A percentile compares a stretch with the other conserved stretches of the same genome.
phyloP scores from a whole-genome alignment of 305 asterid species.

The Fraxinus platypoda region DNA sequence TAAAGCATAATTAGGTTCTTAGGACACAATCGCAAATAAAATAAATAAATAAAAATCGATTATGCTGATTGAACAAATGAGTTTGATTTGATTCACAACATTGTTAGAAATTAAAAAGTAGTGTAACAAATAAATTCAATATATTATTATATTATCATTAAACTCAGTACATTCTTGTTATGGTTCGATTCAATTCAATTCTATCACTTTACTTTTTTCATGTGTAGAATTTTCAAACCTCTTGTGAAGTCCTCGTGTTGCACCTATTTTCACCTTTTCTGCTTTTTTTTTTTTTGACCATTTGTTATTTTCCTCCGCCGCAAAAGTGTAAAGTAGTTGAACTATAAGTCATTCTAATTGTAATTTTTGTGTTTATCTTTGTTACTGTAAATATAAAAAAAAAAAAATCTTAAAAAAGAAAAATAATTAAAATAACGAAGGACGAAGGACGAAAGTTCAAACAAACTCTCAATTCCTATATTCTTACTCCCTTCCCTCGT shows the following conservation, averaged over 20 bases:
- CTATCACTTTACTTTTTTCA: no score
- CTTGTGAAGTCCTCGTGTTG: no score
- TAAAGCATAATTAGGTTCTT: not conserved
- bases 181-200: not conserved
- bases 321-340: no score
- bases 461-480: constrained; percentile 28
- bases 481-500: constrained; percentile 1
- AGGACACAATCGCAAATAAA: not conserved
- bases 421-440: not conserved
- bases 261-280: no score
- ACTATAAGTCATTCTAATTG: constrained; percentile 15
- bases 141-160: no score
- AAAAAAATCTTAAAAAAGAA: constrained; percentile 8
- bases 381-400: not conserved
- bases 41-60: no score
- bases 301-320: no score
- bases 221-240: not conserved
- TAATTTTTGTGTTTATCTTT: not conserved
- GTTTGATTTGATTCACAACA: not conserved
- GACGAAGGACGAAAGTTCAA: constrained; percentile 12
- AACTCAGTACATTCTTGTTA: no score
- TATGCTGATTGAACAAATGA: not conserved
- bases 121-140: not conserved
- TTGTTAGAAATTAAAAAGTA: not conserved
- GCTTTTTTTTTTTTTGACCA: no score